Base-by-base conservation (phyloP, 768 basidiomycete species). In the Boletales sp. region DNA sequence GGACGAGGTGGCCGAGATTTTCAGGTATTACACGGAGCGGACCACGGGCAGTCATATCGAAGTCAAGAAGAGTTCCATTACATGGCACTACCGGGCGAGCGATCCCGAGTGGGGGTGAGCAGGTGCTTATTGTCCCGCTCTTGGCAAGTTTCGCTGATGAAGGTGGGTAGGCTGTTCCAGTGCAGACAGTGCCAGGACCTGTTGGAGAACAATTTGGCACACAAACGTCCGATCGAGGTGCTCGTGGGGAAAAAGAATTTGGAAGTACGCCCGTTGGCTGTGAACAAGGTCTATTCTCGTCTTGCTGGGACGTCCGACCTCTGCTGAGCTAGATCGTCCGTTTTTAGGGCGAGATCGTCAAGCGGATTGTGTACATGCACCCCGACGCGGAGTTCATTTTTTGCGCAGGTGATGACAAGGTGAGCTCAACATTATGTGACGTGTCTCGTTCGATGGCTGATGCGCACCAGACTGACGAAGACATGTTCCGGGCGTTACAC, bases 381-480 rank as follows among this genome's bases (percentile, higher is more conserved):
- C 90, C 94, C 2, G 92, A 95, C 51, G 85, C 91, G 40, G 91
- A 97, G 66, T 94, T 97, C 63, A 78, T 97, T 67, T 95, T 97
- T 74, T 99, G 95, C 65, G 95, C 94, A 2, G 95, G 95, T 40
- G 95, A 99, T 62, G 95, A 99, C 74, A 99, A 97, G 82, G 89
- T 88, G 52, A 32, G 46, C 24, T 10, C 10, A 34, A 34, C 21
- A 21, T 21, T 34, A 3, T 2, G 32, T 2, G 24, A 9, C 11
- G 3, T 47, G 21, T 24, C 29, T 10, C 29, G 13, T 5, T 8
- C 6, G 17, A 15, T 11, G 27, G 4, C 14, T 5, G 14, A 21
- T 12, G 8, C 2, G 5, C 17, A 17, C 24, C 30, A 88, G 90
- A 94, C 94, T 42, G 93, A 97, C 74, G 95, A 99, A 73, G 95